A percentile compares a stretch with the other conserved stretches of the same genome.
Conservation (phyloP, 257 asterid species). For the Linderniella brevidens region DNA sequence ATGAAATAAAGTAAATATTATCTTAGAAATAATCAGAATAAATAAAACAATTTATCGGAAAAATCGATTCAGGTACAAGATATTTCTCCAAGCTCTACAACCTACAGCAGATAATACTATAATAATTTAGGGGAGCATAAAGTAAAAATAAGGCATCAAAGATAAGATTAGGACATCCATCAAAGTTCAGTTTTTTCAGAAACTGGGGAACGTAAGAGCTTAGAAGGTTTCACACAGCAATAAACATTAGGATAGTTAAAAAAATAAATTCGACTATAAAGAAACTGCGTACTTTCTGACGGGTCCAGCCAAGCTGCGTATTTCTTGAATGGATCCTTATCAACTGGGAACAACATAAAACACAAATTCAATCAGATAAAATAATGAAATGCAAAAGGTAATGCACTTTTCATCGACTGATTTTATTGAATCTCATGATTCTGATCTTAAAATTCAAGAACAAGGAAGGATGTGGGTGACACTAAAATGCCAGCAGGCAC, state of each 20-base stretch:
- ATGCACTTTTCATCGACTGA: background rate
- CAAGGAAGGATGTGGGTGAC: too few relatives aligned
- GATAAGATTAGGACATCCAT: background rate
- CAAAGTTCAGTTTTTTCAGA: background rate
- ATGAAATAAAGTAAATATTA: constrained; percentile 1
- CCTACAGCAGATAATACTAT: too few relatives aligned
- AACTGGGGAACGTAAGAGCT: background rate
- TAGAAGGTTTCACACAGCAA: constrained; percentile 4
- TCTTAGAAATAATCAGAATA: background rate
- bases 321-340: constrained; percentile 77
- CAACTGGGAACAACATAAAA: constrained; percentile 21
- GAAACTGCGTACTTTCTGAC: constrained; percentile 62
- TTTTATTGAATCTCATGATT: background rate
- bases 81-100: too few relatives aligned
- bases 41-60: too few relatives aligned
- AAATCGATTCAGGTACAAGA: constrained; percentile 1
- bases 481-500: too few relatives aligned
- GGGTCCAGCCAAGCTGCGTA: constrained; percentile 72
- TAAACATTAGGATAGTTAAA: background rate
- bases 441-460: constrained; percentile 1
- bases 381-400: constrained; percentile 1
- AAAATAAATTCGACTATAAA: constrained; percentile 4
- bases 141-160: background rate
- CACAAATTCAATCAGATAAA: constrained; percentile 10
- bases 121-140: constrained; percentile 6